phyloP scores from a whole-genome alignment of 345 rosid species.

The Boechera retrofracta region DNA sequence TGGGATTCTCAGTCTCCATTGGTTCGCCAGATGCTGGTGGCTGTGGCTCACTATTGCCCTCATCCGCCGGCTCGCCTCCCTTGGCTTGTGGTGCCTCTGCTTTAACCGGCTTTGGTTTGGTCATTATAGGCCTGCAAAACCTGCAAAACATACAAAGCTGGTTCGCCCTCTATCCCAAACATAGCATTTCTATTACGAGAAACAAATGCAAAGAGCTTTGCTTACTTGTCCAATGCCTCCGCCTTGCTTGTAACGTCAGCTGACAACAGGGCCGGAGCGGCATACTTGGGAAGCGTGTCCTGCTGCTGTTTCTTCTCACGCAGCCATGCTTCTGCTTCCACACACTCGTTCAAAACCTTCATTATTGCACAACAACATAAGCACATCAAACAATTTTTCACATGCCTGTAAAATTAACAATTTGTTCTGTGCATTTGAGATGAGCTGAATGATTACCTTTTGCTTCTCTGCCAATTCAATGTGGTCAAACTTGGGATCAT shows the following conservation, averaged over 20 bases:
- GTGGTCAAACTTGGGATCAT: constrained; percentile 89
- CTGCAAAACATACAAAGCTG: constrained; percentile 46
- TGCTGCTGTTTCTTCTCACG: constrained; percentile 86
- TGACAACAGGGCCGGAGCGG: constrained; percentile 73
- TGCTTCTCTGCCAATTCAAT: constrained; percentile 90
- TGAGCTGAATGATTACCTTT: constrained; percentile 54
- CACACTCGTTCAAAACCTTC: constrained; percentile 89
- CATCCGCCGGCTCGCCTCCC: constrained; percentile 16
- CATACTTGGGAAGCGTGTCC: constrained; percentile 81
- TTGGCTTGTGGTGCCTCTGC: constrained; percentile 66
- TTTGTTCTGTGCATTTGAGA: neutral
- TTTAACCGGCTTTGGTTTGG: constrained; percentile 85
- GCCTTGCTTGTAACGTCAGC: constrained; percentile 86
- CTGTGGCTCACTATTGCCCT: constrained; percentile 52
- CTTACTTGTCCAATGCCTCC: constrained; percentile 85
- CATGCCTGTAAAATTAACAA: neutral
- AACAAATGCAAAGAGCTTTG: constrained; percentile 3
- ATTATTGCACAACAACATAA: constrained; percentile 8
- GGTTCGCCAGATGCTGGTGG: constrained; percentile 60
- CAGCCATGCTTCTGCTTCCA: constrained; percentile 89
- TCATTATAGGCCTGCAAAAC: constrained; percentile 92
- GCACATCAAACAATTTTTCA: neutral
- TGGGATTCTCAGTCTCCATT: constrained; percentile 72
- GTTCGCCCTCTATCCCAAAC: neutral
- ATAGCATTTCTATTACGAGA: neutral